Conservation (phyloP, 2,329 filamentous ascomycete species). For the Penicillium brasilianum region DNA sequence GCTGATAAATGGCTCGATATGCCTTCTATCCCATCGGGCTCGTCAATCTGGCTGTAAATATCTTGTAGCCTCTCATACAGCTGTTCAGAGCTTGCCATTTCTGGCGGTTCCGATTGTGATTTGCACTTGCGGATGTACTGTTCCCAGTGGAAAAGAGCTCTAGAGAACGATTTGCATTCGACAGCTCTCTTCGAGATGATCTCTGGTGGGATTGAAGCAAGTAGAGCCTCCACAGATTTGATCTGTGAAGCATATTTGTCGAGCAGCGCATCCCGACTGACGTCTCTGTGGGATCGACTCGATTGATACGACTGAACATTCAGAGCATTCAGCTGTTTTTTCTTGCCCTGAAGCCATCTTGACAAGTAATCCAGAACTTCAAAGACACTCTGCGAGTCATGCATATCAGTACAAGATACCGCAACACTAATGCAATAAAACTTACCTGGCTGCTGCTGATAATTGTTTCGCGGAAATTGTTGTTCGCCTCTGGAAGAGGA, state of each 20-base stretch:
- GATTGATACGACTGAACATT: constrained; percentile 34
- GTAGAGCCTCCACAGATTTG: constrained; percentile 71
- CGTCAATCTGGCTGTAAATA: constrained; percentile 96
- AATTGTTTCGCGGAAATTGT: constrained; percentile 72
- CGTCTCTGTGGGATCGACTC: constrained; percentile 37
- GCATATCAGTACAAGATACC: constrained; percentile 10
- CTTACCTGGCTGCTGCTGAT: constrained; percentile 85
- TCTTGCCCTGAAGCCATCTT: constrained; percentile 83
- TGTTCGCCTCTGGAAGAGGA: constrained; percentile 57
- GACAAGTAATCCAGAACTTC: constrained; percentile 89
- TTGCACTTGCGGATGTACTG: constrained; percentile 74
- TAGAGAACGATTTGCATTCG: constrained; percentile 91
- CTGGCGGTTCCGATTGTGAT: constrained; percentile 52
- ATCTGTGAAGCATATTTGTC: constrained; percentile 51
- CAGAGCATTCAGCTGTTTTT: constrained; percentile 53
- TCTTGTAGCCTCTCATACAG: constrained; percentile 81
- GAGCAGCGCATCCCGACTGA: constrained; percentile 33
- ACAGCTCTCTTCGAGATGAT: constrained; percentile 81
- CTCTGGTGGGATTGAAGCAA: constrained; percentile 71
- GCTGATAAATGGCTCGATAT: constrained; percentile 86
- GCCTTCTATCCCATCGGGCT: constrained; percentile 94
- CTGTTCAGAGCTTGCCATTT: constrained; percentile 60
- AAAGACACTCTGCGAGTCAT: constrained; percentile 74
- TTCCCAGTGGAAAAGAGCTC: constrained; percentile 93
- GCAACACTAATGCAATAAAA: constrained; percentile 10